Percentiles rank a stretch among this genome's conserved stretches.
Conservation (phyloP, 2,329 filamentous ascomycete species). For the Decorospora gaudefroyi region DNA sequence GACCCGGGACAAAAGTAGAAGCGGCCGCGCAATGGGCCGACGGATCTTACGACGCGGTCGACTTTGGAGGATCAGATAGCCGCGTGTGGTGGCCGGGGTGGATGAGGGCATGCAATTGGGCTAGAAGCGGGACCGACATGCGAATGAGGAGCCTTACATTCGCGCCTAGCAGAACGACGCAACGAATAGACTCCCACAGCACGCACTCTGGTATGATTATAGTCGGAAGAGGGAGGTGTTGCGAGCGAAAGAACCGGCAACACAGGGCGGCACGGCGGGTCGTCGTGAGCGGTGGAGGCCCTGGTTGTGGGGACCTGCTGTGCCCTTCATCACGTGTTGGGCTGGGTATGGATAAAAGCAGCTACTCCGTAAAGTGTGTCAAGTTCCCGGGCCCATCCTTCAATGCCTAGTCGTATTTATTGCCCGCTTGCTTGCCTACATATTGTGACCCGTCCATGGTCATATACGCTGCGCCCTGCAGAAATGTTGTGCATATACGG, state of each 20-base stretch:
- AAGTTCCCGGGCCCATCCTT: constrained; percentile 15
- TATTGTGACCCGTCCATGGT: constrained; percentile 11
- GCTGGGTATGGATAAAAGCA: constrained; percentile 19
- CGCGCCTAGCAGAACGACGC: constrained; percentile 34
- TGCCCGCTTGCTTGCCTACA: constrained; percentile 19
- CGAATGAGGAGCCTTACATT: constrained; percentile 43
- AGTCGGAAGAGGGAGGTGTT: constrained; percentile 14
- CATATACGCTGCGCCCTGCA: constrained; percentile 16
- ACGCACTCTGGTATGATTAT: constrained; percentile 17
- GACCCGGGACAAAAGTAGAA: constrained; percentile 19
- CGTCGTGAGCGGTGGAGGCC: constrained; percentile 25
- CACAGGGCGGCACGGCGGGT: constrained; percentile 25
- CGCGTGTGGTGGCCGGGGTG: constrained; percentile 41
- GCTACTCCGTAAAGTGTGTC: constrained; percentile 23
- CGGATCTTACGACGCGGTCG: constrained; percentile 28
- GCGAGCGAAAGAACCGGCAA: constrained; percentile 25
- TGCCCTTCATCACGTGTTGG: constrained; percentile 22
- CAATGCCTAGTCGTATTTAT: constrained; percentile 13
- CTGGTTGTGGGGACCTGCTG: constrained; percentile 21
- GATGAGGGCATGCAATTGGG: constrained; percentile 39
- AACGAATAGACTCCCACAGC: constrained; percentile 38
- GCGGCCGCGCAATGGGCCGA: constrained; percentile 21
- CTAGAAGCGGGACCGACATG: constrained; percentile 40
- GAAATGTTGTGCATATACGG: constrained; percentile 25
- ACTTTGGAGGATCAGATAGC: constrained; percentile 24